These are phyloP conservation scores for Solanum sejunctum DNA, from an alignment of 257 asterid genomes.

Conservation along the genomic window DNA sequence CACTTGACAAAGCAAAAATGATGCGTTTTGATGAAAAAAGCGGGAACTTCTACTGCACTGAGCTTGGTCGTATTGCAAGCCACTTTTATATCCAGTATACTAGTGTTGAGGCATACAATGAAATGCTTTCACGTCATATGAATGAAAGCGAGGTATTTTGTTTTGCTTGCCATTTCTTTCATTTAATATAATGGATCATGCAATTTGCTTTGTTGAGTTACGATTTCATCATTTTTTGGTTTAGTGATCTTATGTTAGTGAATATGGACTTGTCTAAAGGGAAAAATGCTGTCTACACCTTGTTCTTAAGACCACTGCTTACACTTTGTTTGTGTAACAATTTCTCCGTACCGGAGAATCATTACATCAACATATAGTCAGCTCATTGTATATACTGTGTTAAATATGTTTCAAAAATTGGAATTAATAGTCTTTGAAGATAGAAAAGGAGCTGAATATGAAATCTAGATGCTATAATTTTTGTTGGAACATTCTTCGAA, in stretches of 20 bases:
- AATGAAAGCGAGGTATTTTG: constrained; percentile 84
- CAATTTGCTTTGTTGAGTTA: background rate
- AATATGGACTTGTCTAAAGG: background rate
- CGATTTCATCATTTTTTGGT: background rate
- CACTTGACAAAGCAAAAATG: constrained; percentile 98
- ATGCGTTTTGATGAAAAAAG: constrained; percentile 99
- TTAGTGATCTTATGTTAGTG: background rate
- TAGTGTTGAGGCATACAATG: constrained; percentile 94
- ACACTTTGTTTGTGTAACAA: background rate
- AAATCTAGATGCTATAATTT: background rate
- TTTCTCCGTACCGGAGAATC: background rate
- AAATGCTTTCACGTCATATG: constrained; percentile 86
- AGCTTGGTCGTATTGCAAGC: constrained; percentile 99
- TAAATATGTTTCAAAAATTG: background rate
- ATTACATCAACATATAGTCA: background rate
- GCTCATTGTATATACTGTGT: background rate
- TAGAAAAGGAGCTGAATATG: background rate
- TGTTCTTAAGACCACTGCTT: background rate
- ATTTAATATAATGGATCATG: background rate
- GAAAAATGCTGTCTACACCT: background rate
- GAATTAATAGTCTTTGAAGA: background rate
- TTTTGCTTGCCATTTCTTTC: background rate
- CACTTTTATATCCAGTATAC: constrained; percentile 95
- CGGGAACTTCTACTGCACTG: constrained; percentile 94
- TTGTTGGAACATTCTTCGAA: background rate